Percentiles rank a stretch among this genome's conserved stretches.
Conservation (phyloP, 345 rosid species). For the Syzygium jambos region DNA sequence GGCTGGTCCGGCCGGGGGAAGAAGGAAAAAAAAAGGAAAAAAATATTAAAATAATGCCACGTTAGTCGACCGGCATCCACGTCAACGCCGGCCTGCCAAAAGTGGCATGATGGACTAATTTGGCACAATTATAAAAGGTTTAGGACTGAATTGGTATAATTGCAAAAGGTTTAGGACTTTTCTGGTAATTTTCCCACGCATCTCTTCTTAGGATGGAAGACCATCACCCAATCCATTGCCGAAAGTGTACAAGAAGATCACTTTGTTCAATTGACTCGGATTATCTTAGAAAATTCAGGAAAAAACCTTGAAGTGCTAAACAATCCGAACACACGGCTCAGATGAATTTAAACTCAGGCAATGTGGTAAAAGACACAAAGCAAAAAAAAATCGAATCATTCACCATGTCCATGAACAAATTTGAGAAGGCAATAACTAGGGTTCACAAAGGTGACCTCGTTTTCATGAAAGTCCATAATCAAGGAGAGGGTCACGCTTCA, state of each 20-base stretch:
- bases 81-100: too few relatives aligned
- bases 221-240: neutral
- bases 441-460: neutral
- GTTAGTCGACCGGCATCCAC: too few relatives aligned
- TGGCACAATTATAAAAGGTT: too few relatives aligned
- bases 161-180: too few relatives aligned
- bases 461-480: neutral
- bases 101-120: too few relatives aligned
- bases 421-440: neutral
- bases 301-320: neutral
- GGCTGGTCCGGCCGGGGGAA: too few relatives aligned
- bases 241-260: neutral
- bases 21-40: too few relatives aligned
- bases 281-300: neutral
- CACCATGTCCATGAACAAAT: neutral
- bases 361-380: neutral
- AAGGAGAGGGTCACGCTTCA: neutral
- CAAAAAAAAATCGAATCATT: neutral
- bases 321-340: neutral
- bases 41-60: too few relatives aligned
- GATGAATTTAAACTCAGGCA: neutral
- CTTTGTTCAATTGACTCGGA: neutral
- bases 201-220: neutral
- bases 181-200: too few relatives aligned
- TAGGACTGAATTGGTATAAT: too few relatives aligned